A percentile compares a stretch with the other conserved stretches of the same genome.
These are phyloP conservation scores for Ilex aquifolium DNA, from an alignment of 257 asterid species.

Conservation along the genomic window DNA sequence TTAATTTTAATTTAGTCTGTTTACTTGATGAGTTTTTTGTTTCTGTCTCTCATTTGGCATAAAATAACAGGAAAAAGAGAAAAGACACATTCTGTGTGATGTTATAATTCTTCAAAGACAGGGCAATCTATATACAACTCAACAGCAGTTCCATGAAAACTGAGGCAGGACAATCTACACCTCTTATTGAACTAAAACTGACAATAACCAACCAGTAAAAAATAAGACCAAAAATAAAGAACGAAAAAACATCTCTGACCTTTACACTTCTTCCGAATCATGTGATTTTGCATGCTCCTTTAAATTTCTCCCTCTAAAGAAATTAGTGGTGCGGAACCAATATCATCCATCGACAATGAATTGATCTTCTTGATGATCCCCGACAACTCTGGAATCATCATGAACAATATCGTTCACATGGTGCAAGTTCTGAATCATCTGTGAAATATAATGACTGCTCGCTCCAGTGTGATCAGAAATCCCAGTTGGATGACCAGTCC, in stretches of 20 bases:
- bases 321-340: neutral
- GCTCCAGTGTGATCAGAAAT: slow-evolving; percentile 81
- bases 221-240: neutral
- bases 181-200: too few relatives aligned
- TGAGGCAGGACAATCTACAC: too few relatives aligned
- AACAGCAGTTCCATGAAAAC: too few relatives aligned
- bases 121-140: too few relatives aligned
- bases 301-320: neutral
- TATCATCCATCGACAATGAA: slow-evolving; percentile 84
- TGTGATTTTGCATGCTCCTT: neutral
- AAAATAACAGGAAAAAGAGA: too few relatives aligned
- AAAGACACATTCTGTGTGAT: too few relatives aligned
- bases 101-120: too few relatives aligned
- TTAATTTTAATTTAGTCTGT: too few relatives aligned
- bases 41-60: too few relatives aligned
- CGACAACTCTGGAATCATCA: slow-evolving; percentile 83
- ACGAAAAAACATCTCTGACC: neutral
- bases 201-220: neutral
- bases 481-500: slow-evolving; percentile 71
- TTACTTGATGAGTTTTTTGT: too few relatives aligned
- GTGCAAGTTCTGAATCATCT: slow-evolving; percentile 93
- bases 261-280: neutral
- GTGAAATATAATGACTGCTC: slow-evolving; percentile 71
- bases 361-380: slow-evolving; percentile 89
- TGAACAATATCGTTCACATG: slow-evolving; percentile 73